Percentiles rank a stretch among this genome's conserved stretches.
Conservation (phyloP, 2,329 filamentous ascomycete species). For the Pseudogymnoascus pannorum region DNA sequence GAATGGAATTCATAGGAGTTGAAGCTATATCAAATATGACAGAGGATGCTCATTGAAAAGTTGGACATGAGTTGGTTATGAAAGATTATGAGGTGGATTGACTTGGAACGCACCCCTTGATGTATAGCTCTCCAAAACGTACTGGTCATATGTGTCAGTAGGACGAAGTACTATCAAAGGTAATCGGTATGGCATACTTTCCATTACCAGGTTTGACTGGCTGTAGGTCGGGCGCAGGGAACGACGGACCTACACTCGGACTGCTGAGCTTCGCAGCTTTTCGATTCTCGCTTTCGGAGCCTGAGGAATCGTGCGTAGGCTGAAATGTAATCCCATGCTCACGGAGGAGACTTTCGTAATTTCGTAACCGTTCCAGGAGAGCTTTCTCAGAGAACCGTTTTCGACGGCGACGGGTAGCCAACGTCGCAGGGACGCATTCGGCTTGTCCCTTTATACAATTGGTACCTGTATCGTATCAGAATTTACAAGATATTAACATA, state of each 20-base stretch:
- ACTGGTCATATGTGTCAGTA: too few relatives aligned
- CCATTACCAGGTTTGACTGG: conserved; percentile 25
- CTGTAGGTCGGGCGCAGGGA: conserved; percentile 21
- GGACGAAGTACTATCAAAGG: not conserved
- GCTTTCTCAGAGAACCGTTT: conserved; percentile 36
- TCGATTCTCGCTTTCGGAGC: conserved; percentile 17
- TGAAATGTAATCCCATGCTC: conserved; percentile 25
- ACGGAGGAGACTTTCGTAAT: conserved; percentile 26
- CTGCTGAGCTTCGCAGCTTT: conserved; percentile 19
- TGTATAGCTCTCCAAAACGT: not conserved
- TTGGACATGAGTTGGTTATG: conserved; percentile 16
- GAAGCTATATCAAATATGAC: conserved; percentile 36
- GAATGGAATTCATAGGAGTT: not conserved
- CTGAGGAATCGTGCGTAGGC: conserved; percentile 22
- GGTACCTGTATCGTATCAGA: too few relatives aligned
- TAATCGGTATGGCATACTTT: conserved; percentile 23
- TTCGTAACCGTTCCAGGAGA: conserved; percentile 23
- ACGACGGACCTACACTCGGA: conserved; percentile 18
- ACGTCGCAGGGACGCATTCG: conserved; percentile 53
- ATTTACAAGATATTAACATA: too few relatives aligned
- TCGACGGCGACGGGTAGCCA: conserved; percentile 55
- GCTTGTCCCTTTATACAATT: conserved; percentile 58
- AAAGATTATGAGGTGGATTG: conserved; percentile 12
- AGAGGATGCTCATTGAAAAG: conserved; percentile 37
- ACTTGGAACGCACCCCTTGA: conserved; percentile 9